These are phyloP conservation scores for Solanum chiquidenum DNA, from an alignment of 257 asterid genomes.

Conservation along the genomic window DNA sequence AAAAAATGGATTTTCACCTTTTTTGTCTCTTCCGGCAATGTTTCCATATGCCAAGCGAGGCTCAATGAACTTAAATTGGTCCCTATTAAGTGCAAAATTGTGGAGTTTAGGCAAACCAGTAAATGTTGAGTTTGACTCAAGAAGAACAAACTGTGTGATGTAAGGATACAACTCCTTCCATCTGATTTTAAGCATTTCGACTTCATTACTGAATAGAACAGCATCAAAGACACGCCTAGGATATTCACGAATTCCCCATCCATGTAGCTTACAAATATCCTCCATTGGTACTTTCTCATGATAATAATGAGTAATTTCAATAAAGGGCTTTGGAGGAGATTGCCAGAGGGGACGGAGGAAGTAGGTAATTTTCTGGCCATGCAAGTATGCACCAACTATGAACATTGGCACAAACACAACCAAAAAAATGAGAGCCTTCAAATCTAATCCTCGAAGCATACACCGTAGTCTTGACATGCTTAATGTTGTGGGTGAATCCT, in stretches of 20 bases:
- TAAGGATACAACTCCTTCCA: slow-evolving; percentile 84
- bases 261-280: slow-evolving; percentile 72
- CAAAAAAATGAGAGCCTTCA: slow-evolving; percentile 42
- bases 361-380: slow-evolving; percentile 80
- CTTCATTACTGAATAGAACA: slow-evolving; percentile 71
- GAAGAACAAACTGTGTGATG: slow-evolving; percentile 65
- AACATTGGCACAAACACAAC: slow-evolving; percentile 48
- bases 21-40: slow-evolving; percentile 54
- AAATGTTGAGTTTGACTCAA: slow-evolving; percentile 80
- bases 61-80: slow-evolving; percentile 57
- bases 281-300: slow-evolving; percentile 68
- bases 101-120: slow-evolving; percentile 71
- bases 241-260: slow-evolving; percentile 72
- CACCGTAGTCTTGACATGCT: slow-evolving; percentile 56
- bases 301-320: slow-evolving; percentile 64
- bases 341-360: slow-evolving; percentile 83
- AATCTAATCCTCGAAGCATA: slow-evolving; percentile 51
- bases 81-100: slow-evolving; percentile 39
- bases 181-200: slow-evolving; percentile 62
- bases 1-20: slow-evolving; percentile 73
- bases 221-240: slow-evolving; percentile 87
- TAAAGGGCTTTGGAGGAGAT: slow-evolving; percentile 78
- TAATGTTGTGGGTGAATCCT: slow-evolving; percentile 33
- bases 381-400: slow-evolving; percentile 35
- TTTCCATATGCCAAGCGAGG: slow-evolving; percentile 62